A percentile compares a stretch with the other conserved stretches of the same genome.
Evolutionary conservation across 129 eudicot genomes (phyloP).

Genomic region (Chrysanthemum makinoi): DNA sequence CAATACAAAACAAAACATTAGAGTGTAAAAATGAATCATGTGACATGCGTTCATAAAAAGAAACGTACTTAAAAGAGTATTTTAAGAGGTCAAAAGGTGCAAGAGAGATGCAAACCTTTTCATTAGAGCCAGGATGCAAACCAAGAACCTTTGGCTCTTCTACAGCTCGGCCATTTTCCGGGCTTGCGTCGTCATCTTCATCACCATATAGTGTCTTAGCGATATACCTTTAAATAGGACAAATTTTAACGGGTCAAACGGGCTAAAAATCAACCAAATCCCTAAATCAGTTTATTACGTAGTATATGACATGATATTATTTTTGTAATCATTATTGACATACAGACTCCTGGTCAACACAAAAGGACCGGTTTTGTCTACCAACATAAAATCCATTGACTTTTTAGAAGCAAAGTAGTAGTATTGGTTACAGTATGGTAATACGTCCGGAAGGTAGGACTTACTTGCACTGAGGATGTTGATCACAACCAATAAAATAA

Average conservation of each 20-base stretch:
- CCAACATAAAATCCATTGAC: too few relatives aligned
- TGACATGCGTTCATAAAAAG: neutral
- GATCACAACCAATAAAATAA: constrained; percentile 92
- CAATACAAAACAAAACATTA: neutral
- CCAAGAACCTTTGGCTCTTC: constrained; percentile 92
- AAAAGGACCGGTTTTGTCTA: too few relatives aligned
- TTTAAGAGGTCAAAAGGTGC: constrained; percentile 9
- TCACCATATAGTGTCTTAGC: constrained; percentile 83
- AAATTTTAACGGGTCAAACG: neutral
- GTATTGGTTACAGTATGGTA: neutral
- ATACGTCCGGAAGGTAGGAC: constrained; percentile 19
- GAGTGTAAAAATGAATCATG: neutral
- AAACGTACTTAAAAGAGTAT: neutral
- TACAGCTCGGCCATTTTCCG: constrained; percentile 41
- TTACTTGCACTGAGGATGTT: constrained; percentile 96
- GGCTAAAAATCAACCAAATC: too few relatives aligned
- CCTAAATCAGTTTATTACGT: neutral
- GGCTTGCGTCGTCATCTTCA: constrained; percentile 60
- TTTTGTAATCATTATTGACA: neutral
- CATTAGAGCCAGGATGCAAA: constrained; percentile 62
- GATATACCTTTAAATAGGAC: constrained; percentile 55
- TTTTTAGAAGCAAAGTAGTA: too few relatives aligned
- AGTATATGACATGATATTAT: neutral
- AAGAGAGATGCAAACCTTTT: constrained; percentile 59
- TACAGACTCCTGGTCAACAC: neutral